Percentiles rank a stretch among this genome's conserved stretches.
Conservation (phyloP, 192 early-diverging fungal species). For the Diversispora eburnea region DNA sequence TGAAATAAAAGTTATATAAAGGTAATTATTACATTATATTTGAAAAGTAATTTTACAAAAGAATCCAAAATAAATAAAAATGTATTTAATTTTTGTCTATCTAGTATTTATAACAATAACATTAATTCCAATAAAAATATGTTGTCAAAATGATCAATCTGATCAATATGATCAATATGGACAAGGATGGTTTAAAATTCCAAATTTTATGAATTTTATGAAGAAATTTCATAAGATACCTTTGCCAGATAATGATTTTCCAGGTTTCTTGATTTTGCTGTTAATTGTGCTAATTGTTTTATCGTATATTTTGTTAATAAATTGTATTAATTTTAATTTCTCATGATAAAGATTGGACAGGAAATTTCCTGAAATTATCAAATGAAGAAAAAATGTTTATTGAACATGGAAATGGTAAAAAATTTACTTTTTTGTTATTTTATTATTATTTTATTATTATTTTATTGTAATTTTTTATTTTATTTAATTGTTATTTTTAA, state of each 20-base stretch:
- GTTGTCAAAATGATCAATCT: no score
- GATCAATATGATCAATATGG: no score
- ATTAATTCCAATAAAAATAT: no score
- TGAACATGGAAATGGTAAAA: constrained; percentile 19
- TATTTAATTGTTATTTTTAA: background rate
- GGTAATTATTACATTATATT: no score
- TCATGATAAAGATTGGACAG: constrained; percentile 6
- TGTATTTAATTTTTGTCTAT: no score
- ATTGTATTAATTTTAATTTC: background rate
- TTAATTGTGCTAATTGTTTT: background rate
- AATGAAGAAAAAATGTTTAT: constrained; percentile 24
- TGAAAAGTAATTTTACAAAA: no score
- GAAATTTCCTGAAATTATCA: constrained; percentile 20
- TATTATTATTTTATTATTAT: background rate
- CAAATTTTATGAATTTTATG: background rate
- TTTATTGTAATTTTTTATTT: background rate
- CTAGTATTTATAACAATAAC: no score
- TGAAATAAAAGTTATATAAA: no score
- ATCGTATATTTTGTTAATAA: background rate
- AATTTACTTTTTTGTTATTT: background rate
- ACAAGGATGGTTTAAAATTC: background rate
- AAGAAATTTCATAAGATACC: background rate
- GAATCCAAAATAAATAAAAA: no score
- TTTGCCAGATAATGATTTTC: background rate
- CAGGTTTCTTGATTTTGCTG: background rate